A percentile compares a stretch with the other conserved stretches of the same genome.
Conservation (phyloP, 2,329 filamentous ascomycete genomes). For the Pseudonectria buxi region DNA sequence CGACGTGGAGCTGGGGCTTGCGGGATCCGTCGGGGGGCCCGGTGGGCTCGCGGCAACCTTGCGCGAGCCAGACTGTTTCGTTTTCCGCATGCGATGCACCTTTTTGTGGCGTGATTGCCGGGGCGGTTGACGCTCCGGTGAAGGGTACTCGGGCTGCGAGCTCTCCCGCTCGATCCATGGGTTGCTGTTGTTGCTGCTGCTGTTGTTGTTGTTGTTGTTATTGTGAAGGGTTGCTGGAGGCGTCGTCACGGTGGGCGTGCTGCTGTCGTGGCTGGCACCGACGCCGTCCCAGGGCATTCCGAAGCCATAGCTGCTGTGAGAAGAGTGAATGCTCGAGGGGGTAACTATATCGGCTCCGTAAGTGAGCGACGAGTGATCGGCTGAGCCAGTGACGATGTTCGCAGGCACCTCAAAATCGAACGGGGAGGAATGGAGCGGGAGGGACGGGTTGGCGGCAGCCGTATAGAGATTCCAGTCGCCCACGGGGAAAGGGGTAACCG, state of each 20-base stretch:
- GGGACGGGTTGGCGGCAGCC: slow-evolving; percentile 8
- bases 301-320: slow-evolving; percentile 11
- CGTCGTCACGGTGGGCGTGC: slow-evolving; percentile 18
- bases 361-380: slow-evolving; percentile 9
- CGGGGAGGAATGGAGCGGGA: slow-evolving; percentile 10
- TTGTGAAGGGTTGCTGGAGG: slow-evolving; percentile 9
- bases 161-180: slow-evolving; percentile 21
- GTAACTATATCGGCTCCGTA: slow-evolving; percentile 17
- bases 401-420: slow-evolving; percentile 20
- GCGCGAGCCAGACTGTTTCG: slow-evolving; percentile 12
- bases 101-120: slow-evolving; percentile 13
- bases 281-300: slow-evolving; percentile 17
- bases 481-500: no score
- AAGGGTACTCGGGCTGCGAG: slow-evolving; percentile 2
- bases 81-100: slow-evolving; percentile 8
- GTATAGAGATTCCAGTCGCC: slow-evolving; percentile 17
- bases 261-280: slow-evolving; percentile 12
- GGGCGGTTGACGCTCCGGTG: not conserved
- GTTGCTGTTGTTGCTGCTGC: slow-evolving; percentile 12
- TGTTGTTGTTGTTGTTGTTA: slow-evolving; percentile 12
- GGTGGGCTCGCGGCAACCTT: slow-evolving; percentile 11
- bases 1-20: slow-evolving; percentile 16
- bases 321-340: slow-evolving; percentile 18
- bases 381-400: slow-evolving; percentile 12
- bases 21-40: slow-evolving; percentile 15